A percentile compares a stretch with the other conserved stretches of the same genome.
Evolutionary conservation across 192 early-diverging fungal genomes (phyloP).

Genomic region (Backusella australiensis): DNA sequence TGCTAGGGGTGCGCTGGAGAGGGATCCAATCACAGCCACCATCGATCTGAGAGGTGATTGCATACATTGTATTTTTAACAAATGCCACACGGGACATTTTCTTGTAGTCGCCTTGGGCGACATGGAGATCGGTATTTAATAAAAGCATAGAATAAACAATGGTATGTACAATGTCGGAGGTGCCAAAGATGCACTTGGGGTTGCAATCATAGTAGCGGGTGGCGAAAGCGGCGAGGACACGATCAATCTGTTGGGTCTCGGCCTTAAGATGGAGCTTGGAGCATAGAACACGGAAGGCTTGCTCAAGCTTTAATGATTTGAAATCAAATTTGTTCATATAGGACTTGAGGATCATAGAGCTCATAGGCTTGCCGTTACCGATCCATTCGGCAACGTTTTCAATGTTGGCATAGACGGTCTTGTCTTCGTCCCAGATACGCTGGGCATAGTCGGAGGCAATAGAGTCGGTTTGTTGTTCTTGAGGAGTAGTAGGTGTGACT

Average conservation of each 20-base stretch:
- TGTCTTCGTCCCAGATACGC: constrained; percentile 30
- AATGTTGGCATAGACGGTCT: constrained; percentile 13
- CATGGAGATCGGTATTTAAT: constrained; percentile 91
- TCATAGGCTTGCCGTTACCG: constrained; percentile 22
- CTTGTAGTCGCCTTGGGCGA: constrained; percentile 65
- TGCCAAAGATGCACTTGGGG: constrained; percentile 49
- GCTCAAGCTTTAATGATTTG: constrained; percentile 18
- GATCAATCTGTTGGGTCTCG: constrained; percentile 90
- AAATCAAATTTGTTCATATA: constrained; percentile 35
- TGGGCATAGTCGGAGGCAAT: constrained; percentile 8
- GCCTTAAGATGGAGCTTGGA: constrained; percentile 77
- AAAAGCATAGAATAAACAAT: constrained; percentile 82
- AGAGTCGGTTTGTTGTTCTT: neutral
- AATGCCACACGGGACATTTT: constrained; percentile 77
- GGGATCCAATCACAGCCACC: neutral
- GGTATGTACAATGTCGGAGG: constrained; percentile 76
- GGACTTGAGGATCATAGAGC: constrained; percentile 11
- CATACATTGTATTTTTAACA: constrained; percentile 67
- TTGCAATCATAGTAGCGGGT: constrained; percentile 82
- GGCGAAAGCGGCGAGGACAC: constrained; percentile 79
- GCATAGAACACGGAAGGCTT: constrained; percentile 53
- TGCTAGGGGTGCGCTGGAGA: constrained; percentile 19
- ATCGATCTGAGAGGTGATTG: constrained; percentile 33
- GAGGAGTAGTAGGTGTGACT: neutral
- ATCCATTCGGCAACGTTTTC: constrained; percentile 32